phyloP scores from a whole-genome alignment of 2,329 filamentous ascomycete species.

The Colletotrichum echinochloae region DNA sequence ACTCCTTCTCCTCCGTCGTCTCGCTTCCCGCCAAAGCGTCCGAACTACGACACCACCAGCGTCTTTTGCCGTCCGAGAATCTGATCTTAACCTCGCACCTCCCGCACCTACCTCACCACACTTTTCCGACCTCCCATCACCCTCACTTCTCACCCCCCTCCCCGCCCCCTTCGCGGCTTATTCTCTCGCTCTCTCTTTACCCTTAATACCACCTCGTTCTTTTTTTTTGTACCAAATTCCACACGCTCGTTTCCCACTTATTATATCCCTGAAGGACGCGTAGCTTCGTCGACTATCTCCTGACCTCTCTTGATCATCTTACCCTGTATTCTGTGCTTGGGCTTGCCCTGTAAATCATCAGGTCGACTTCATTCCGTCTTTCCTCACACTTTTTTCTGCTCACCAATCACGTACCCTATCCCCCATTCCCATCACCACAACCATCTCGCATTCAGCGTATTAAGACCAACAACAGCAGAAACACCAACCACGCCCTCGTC shows the following conservation, averaged over 20 bases:
- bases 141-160: slow-evolving; percentile 3
- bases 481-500: not conserved
- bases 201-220: slow-evolving; percentile 23
- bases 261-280: slow-evolving; percentile 23
- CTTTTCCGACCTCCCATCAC: slow-evolving; percentile 15
- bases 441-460: not conserved
- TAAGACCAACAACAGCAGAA: slow-evolving; percentile 2
- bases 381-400: not conserved
- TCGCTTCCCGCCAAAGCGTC: slow-evolving; percentile 36
- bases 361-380: slow-evolving; percentile 10
- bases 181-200: slow-evolving; percentile 1
- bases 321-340: slow-evolving; percentile 3
- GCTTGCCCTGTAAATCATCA: slow-evolving; percentile 8
- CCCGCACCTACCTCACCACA: slow-evolving; percentile 21
- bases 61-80: slow-evolving; percentile 30
- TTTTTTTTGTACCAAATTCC: slow-evolving; percentile 6
- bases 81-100: slow-evolving; percentile 22
- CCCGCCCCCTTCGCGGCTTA: not conserved
- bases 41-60: slow-evolving; percentile 28
- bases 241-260: slow-evolving; percentile 37
- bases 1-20: slow-evolving; percentile 1
- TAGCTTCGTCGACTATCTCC: slow-evolving; percentile 7
- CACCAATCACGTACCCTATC: slow-evolving; percentile 9
- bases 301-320: not conserved
- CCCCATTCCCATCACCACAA: not conserved